Conservation (phyloP, 108 stramenopile genomes). For the Fragilariopsis cylindrus region DNA sequence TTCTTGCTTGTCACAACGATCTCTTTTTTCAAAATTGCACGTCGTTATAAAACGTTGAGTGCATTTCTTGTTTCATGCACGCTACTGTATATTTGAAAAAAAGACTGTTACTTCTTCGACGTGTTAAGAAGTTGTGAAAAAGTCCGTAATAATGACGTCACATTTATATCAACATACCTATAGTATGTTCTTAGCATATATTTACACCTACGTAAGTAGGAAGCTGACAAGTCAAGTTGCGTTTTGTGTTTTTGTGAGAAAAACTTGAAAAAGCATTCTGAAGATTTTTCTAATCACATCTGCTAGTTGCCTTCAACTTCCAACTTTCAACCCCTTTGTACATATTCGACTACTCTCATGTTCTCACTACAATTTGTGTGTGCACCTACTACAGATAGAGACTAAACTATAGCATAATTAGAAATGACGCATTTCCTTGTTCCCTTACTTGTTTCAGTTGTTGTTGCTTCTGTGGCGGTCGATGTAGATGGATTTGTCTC, state of each 20-base stretch:
- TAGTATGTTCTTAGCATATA: too few relatives aligned
- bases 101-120: too few relatives aligned
- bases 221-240: not conserved
- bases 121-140: too few relatives aligned
- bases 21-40: too few relatives aligned
- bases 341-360: not conserved
- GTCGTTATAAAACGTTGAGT: too few relatives aligned
- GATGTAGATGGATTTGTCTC: not conserved
- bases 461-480: not conserved
- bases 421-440: conserved; percentile 8
- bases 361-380: too few relatives aligned
- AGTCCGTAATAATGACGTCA: too few relatives aligned
- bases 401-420: not conserved
- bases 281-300: not conserved
- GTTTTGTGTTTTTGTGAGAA: not conserved
- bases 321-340: not conserved
- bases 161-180: too few relatives aligned
- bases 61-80: too few relatives aligned
- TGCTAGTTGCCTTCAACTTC: not conserved
- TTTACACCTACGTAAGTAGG: too few relatives aligned
- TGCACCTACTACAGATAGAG: not conserved
- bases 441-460: not conserved
- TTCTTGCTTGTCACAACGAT: too few relatives aligned
- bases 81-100: too few relatives aligned
- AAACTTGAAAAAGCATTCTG: not conserved